Conservation (phyloP, 768 basidiomycete genomes). For the Paxillus ammoniavirescens region DNA sequence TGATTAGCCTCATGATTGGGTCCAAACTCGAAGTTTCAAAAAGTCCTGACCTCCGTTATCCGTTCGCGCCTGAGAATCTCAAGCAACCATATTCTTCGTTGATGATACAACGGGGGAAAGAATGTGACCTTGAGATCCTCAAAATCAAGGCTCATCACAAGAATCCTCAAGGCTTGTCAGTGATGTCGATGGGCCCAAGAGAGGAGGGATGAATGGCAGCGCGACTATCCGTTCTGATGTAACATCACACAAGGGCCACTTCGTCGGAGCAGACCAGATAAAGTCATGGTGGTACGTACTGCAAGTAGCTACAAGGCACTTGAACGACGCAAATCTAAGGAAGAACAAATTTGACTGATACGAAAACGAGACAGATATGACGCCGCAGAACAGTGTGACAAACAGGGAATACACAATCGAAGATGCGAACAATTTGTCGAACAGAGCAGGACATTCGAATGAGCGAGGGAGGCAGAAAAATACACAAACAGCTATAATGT, state of each 20-base stretch:
- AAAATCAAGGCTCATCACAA: constrained; percentile 17
- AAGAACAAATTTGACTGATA: constrained; percentile 15
- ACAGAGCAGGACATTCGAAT: background rate
- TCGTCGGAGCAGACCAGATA: constrained; percentile 22
- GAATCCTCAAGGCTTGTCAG: constrained; percentile 1
- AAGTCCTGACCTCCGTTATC: constrained; percentile 46
- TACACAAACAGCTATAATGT: constrained; percentile 8
- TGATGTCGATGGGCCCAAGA: background rate
- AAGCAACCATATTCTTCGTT: constrained; percentile 71
- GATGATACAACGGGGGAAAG: constrained; percentile 63
- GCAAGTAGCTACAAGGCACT: background rate
- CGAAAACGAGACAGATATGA: constrained; percentile 5
- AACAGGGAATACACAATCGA: background rate
- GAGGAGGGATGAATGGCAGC: background rate
- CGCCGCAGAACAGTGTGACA: background rate
- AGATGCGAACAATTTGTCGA: background rate
- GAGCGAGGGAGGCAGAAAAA: background rate
- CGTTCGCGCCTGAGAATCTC: constrained; percentile 57
- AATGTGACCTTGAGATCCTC: constrained; percentile 53
- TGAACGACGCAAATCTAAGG: background rate
- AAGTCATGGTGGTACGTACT: constrained; percentile 3
- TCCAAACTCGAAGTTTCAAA: background rate
- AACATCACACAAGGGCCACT: constrained; percentile 11
- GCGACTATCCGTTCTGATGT: background rate
- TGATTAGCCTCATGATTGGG: background rate